These are phyloP conservation scores for Pilasporangium apinafurcum DNA, from an alignment of 352 stramenopile genomes.

Conservation along the genomic window DNA sequence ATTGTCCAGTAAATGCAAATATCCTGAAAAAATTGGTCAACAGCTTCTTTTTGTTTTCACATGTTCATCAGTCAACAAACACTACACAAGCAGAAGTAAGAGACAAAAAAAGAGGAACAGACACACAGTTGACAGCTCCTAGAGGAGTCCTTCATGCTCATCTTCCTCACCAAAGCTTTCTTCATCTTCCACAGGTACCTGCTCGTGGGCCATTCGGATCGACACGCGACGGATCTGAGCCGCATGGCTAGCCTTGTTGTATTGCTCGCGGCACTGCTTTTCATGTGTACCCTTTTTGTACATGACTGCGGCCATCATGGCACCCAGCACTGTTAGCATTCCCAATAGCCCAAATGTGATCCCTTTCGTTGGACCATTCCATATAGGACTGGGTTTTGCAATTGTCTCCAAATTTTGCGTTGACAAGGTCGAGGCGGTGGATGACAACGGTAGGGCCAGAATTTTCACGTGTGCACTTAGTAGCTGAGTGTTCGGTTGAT, in stretches of 20 bases:
- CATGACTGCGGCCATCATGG: slow-evolving; percentile 55
- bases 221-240: slow-evolving; percentile 73
- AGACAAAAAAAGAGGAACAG: slow-evolving; percentile 2
- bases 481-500: slow-evolving; percentile 2
- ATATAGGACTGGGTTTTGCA: slow-evolving; percentile 5
- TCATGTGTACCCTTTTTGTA: slow-evolving; percentile 62
- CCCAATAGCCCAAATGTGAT: slow-evolving; percentile 51
- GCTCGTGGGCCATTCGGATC: slow-evolving; percentile 59
- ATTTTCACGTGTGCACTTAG: slow-evolving; percentile 5
- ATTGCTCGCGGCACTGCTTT: slow-evolving; percentile 32
- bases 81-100: too few species aligned
- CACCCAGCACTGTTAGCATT: slow-evolving; percentile 42
- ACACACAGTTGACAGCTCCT: too few species aligned
- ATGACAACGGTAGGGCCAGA: not conserved
- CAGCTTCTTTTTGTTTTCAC: slow-evolving; percentile 2
- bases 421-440: not conserved
- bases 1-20: too few species aligned
- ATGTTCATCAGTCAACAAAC: too few species aligned
- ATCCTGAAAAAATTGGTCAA: slow-evolving; percentile 14
- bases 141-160: slow-evolving; percentile 56
- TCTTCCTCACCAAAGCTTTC: slow-evolving; percentile 41
- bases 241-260: slow-evolving; percentile 49
- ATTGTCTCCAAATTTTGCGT: not conserved
- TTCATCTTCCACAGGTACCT: slow-evolving; percentile 29
- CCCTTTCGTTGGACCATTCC: slow-evolving; percentile 54